Base-by-base conservation (phyloP, 257 asterid species). In the Orobanche coerulescens region DNA sequence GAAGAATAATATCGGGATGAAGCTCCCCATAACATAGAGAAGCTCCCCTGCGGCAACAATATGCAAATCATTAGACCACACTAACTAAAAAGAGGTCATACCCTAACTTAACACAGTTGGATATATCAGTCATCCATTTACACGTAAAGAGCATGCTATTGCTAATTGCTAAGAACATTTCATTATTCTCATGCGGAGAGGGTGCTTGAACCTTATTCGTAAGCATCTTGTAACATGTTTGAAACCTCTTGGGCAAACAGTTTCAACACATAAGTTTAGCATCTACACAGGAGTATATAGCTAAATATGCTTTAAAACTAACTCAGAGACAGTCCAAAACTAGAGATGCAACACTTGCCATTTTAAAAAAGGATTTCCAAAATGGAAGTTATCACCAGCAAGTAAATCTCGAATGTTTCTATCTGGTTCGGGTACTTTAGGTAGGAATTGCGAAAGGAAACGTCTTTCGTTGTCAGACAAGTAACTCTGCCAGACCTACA, bases 401-500 rank as follows among this genome's bases (percentile, higher is more conserved):
- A 92, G 89, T 78, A 92, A 76, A 49, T 82, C 85, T 59, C 61
- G 79, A 56, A 88, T 81, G 58, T 68, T 52, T 23, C 49, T 28
- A 75, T 92, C 93, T 18, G 84, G 78, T 37, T 81, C 85, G 26
- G 66, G 56, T 43, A 75, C 86, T 72, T 77, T 67, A 31, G 98
- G 98, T 63, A 92, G 85, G 61, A 84, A 80, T 54, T 80, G 81
- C 3, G 72, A 63, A 66, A 92, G 94, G 66, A 79, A 67, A 68
- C 71, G 74, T 75, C 83, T 77, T 72, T 92, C 95, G 20, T 66
- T 62, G 71, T 86, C 89, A 40, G 95, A 82, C 67, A 88, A 73
- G 70, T 66, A 65, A 64, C 75, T 76, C 78, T 77, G 80, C 98
- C 98, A 92, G 43, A 92, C 95, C 98, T 92, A 73, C 71, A 67